Evolutionary conservation across 2,329 filamentous ascomycete genomes (phyloP), one percentile per base, ranked within the genome.

Genomic region (Apiospora phragmitis): DNA sequence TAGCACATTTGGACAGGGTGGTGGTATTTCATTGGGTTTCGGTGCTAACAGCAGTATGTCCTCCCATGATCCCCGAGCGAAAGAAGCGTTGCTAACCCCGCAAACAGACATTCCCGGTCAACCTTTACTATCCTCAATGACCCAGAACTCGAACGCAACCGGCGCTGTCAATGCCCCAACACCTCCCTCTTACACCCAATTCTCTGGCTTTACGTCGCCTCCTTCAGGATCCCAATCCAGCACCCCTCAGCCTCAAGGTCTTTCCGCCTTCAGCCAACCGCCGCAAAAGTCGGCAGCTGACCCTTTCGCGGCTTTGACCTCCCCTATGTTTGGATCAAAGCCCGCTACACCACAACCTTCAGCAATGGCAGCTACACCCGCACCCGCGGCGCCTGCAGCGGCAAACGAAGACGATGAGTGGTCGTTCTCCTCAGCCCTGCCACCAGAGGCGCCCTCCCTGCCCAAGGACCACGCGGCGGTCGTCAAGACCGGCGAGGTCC

Each of bases 391-490:
- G 11, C 73, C 77, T 2, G 72, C 79, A 4, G 74, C 76, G 11
- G 77, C 83, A 9, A 85, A 84, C 68, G 90, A 93, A 65, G 95
- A 98, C 68, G 95, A 98, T 74, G 95, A 98, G 78, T 98, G 95
- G 95, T 93, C 90, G 32, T 98, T 98, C 80, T 90, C 93, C 3
- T 98, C 95, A 0, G 92, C 95, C 0, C 86, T 98, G 18, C 95
- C 95, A 38, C 81, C 85, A 2, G 85, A 89, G 72, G 72, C 81
- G 21, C 77, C 84, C 68, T 77, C 85, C 24, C 86, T 89, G 43
- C 90, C 91, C 1, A 86, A 83, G 68, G 87, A 89, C 68, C 89
- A 93, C 74, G 89, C 89, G 66, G 84, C 92, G 26, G 87, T 86
- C 4, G 89, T 98, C 59, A 90, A 90, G 77, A 91, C 93, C 77